A percentile compares a stretch with the other conserved stretches of the same genome.
phyloP scores from a whole-genome alignment of 2,329 filamentous ascomycete genomes.

The Cucurbitaria berberidis region DNA sequence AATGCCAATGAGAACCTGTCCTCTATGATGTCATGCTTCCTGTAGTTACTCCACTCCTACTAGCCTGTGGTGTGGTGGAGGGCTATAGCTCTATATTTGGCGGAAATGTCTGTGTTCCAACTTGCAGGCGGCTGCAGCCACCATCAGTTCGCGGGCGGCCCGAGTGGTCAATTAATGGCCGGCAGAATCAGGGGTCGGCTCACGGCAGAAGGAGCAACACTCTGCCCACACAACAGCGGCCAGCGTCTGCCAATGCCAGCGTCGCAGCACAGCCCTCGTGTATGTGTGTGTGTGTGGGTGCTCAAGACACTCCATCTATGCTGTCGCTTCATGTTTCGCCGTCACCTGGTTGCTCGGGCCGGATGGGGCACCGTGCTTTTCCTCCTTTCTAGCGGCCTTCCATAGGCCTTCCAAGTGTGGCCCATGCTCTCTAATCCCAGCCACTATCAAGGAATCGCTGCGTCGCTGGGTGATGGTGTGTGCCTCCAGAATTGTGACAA shows the following conservation, averaged over 20 bases:
- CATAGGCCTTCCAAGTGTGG: conserved; percentile 25
- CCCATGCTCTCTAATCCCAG: conserved; percentile 18
- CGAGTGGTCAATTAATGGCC: conserved; percentile 10
- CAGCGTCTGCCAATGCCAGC: conserved; percentile 21
- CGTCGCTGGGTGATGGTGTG: conserved; percentile 9
- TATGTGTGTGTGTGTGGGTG: too few species aligned
- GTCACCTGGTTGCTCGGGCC: conserved; percentile 23
- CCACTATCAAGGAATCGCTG: conserved; percentile 19
- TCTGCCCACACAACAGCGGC: conserved; percentile 8
- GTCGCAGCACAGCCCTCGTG: conserved; percentile 11
- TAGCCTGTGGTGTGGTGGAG: conserved; percentile 23
- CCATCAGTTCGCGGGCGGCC: conserved; percentile 30
- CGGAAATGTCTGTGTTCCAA: conserved; percentile 21
- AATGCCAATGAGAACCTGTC: background rate
- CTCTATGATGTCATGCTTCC: conserved; percentile 26
- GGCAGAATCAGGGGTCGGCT: conserved; percentile 32
- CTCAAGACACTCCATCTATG: conserved; percentile 11
- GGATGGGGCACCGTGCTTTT: conserved; percentile 21
- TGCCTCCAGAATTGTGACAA: conserved; percentile 6
- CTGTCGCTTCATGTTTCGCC: conserved; percentile 20
- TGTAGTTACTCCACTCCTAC: background rate
- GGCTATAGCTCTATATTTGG: conserved; percentile 9
- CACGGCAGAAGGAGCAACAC: conserved; percentile 19
- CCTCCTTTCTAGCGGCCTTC: conserved; percentile 38
- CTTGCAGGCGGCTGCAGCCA: conserved; percentile 23